phyloP scores from a whole-genome alignment of 176 grass and related monocot species.

The Thinopyrum elongatum region DNA sequence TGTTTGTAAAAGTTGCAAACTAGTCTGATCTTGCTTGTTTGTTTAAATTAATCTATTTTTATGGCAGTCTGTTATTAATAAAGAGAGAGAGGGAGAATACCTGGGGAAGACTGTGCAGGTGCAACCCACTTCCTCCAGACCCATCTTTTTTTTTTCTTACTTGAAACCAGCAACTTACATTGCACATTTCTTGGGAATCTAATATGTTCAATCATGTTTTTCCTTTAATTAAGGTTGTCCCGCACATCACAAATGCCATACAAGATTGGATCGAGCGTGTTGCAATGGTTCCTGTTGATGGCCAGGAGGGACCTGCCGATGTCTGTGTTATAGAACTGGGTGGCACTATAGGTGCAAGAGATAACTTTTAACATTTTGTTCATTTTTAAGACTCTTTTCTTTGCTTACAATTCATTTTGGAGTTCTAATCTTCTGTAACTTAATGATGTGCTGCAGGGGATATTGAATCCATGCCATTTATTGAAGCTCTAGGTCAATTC shows the following conservation, averaged over 20 bases:
- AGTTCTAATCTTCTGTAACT: slow-evolving; percentile 21
- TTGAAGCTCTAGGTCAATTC: slow-evolving; percentile 60
- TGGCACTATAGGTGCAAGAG: slow-evolving; percentile 47
- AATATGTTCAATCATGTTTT: not conserved
- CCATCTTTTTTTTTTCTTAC: slow-evolving; percentile 9
- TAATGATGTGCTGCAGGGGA: slow-evolving; percentile 56
- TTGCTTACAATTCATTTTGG: slow-evolving; percentile 25
- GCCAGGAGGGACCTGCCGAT: slow-evolving; percentile 39
- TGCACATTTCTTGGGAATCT: not conserved
- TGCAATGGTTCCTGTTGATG: slow-evolving; percentile 44
- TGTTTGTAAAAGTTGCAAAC: not conserved
- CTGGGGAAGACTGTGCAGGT: slow-evolving; percentile 60
- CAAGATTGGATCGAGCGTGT: slow-evolving; percentile 61
- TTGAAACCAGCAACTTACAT: not conserved
- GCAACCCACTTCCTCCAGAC: not conserved
- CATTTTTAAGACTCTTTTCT: slow-evolving; percentile 20
- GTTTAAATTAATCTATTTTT: not conserved
- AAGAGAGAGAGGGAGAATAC: slow-evolving; percentile 50
- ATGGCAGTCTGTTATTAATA: slow-evolving; percentile 36
- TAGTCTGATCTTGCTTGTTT: not conserved
- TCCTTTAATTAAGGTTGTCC: slow-evolving; percentile 31
- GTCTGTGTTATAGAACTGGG: slow-evolving; percentile 48
- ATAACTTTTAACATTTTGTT: not conserved
- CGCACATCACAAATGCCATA: slow-evolving; percentile 51
- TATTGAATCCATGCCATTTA: slow-evolving; percentile 55